phyloP scores from a whole-genome alignment of 805 yeast genomes.

The Pichia nakasei region DNA sequence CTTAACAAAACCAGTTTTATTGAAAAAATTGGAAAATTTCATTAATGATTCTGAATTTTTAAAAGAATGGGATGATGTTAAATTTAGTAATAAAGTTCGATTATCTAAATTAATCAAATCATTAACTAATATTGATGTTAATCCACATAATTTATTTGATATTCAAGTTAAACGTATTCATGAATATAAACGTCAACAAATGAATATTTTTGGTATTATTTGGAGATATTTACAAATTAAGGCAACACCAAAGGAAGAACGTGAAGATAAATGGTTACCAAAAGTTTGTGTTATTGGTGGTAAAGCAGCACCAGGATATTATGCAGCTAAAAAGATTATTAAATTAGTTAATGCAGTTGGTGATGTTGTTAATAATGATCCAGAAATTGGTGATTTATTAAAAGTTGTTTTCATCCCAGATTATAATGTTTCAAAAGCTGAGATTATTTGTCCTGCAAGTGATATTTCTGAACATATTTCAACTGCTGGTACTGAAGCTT shows the following conservation, averaged over 20 bases:
- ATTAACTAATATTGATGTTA: slow-evolving; percentile 53
- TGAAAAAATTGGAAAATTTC: slow-evolving; percentile 58
- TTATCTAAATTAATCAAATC: slow-evolving; percentile 60
- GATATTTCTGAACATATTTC: slow-evolving; percentile 91
- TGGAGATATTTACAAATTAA: slow-evolving; percentile 74
- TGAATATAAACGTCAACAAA: slow-evolving; percentile 91
- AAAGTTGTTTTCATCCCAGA: slow-evolving; percentile 88
- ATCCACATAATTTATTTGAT: slow-evolving; percentile 72
- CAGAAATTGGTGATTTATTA: slow-evolving; percentile 62
- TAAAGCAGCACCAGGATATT: slow-evolving; percentile 96
- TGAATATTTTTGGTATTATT: slow-evolving; percentile 85
- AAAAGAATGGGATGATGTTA: slow-evolving; percentile 61
- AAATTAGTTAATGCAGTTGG: slow-evolving; percentile 78
- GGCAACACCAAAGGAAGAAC: slow-evolving; percentile 52
- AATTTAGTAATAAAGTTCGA: slow-evolving; percentile 56
- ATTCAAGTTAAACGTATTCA: slow-evolving; percentile 92
- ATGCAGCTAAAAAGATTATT: slow-evolving; percentile 87
- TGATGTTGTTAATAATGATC: slow-evolving; percentile 70
- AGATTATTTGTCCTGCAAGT: slow-evolving; percentile 80
- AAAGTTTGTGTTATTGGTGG: slow-evolving; percentile 86
- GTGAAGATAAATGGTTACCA: slow-evolving; percentile 52
- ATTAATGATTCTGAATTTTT: slow-evolving; percentile 65
- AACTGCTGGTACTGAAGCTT: slow-evolving; percentile 95
- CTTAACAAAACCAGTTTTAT: slow-evolving; percentile 55
- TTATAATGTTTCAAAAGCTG: slow-evolving; percentile 91